Base-by-base conservation (phyloP, 1,139 yeast species). In the Pichia norvegensis region DNA sequence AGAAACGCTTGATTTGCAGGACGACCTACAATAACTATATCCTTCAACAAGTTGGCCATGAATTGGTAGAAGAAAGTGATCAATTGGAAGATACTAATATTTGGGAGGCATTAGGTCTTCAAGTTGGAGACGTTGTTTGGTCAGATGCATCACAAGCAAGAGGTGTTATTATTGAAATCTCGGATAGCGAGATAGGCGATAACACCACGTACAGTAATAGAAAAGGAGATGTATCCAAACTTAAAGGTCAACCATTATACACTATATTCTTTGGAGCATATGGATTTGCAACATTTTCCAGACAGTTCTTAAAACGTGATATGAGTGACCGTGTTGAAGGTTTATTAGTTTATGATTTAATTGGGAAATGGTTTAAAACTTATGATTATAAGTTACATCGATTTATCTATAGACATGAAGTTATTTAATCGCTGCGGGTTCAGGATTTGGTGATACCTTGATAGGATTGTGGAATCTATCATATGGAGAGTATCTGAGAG, bases 401-500 rank as follows among this genome's bases (percentile, higher is more conserved):
- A 19, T 51, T 51, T 41, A 36, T 44, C 4, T 46, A 40, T 23
- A 41, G 45, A 43, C 41, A 41, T 37, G 21, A 16, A 21, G 25
- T 36, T 50, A 50, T 42, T 55, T 53, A 20, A 57, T 27, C 14
- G 57, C 31, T 29, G 61, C 53, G 19, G 44, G 42, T 2, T 58
- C 54, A 36, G 37, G 44, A 9, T 46, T 42, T 14, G 51, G 33
- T n/a, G 51, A 33, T n/a, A 51, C 46, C 23, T 44, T 51, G 1
- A 46, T 40, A 10, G 41, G 37, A 20, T 44, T 37, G 25, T 46
- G 38, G 17, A 56, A 59, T 45, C 63, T 53, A n/a, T 53, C 50
- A 45, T 68, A 68, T 8, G 81, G 80, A 1, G 76, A 68, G 57
- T 66, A 78, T 48, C 68, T 65, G 35, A 78, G 68, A 1, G 95